Base-by-base conservation (phyloP, 2,329 filamentous ascomycete genomes). In the Curvularia spicifera region DNA sequence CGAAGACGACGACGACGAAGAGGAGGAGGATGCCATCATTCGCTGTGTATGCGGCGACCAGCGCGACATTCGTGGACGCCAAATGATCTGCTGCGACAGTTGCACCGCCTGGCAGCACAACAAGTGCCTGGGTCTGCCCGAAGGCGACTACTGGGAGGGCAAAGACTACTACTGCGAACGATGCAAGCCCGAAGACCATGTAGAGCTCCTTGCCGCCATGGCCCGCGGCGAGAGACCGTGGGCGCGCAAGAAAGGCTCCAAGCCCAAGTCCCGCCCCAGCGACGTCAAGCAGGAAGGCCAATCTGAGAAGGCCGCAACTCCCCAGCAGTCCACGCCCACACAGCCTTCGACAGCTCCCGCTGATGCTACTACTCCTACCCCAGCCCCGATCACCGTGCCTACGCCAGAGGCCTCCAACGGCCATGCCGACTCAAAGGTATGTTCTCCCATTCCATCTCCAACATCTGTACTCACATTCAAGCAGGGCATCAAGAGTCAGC, bases 31-130 rank as follows among this genome's bases (percentile, higher is more conserved):
- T 60, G 91, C 93, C 71, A 85, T 95, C 66, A 96, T 98, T 64
- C 90, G 94, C 66, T 99, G 94, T 77, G 90, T 97, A 49, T 99
- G 94, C 73, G 94, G 95, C 66, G 89, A 91, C 58, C 91, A 91
- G 44, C 71, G 71, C 63, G 91, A 94, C 67, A 91, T 96, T 67
- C 89, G 91, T 13, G 91, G 90, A 65, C 89, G 95, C 69, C 89
- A 93, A 51, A 98, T 96, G 93, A 97, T 99, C 71, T 92, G 91
- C 60, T 99, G 95, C 81, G 95, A 99, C 77, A 87, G 86, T 46
- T 99, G 95, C 78, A 87, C 87, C 48, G 94, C 90, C 42, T 99
- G 95, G 95, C 95, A 99, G 78, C 95, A 99, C 78, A 97, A 97
- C 72, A 89, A 96, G 63, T 99, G 95, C 75, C 91, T 99, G 82